Evolutionary conservation across 2,329 filamentous ascomycete genomes (phyloP), one percentile per base, ranked within the genome.

Genomic region (Blumeria graminis): DNA sequence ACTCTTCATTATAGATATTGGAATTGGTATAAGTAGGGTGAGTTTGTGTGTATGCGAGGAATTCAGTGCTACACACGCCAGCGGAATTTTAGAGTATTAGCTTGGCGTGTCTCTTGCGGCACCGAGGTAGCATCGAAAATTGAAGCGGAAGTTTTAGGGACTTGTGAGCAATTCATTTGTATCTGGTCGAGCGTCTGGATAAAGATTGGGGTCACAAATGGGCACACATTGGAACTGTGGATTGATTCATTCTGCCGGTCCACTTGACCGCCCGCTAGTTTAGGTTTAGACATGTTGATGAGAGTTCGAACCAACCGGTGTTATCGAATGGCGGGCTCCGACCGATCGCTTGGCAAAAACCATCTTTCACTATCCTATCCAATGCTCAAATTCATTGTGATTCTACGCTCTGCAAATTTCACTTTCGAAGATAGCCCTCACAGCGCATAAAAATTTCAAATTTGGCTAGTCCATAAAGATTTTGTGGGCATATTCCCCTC

Each of bases 1-100:
- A 13, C 65, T 65, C 62, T 65, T 68, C 66, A 68, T 68, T 14
- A 60, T 64, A 58, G 52, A 58, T 54, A 56, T 57, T 65, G 34
- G 58, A 60, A 57, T 52, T 58, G 51, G 57, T 56, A 56, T 58
- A 58, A 10, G 13, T 34, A n/a, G 22, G n/a, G 13, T 16, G 41
- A 46, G 22, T 9, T 13, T 46, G 41, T 28, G 22, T 28, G 22
- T 28, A 28, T 28, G 4, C 4, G 22, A 28, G 22, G 16, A 18
- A 16, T 18, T 46, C n/a, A 16, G 41, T 18, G 41, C 41, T 9
- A 46, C 41, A 18, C 41, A 18, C 41, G 22, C 9, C 8, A n/a
- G 22, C n/a, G 22, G 41, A 46, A 9, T 13, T 46, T 11, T 34
- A 13, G 32, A 33, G 13, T 9, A 10, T 52, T 52, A 5, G 45